Evolutionary conservation across 2,329 filamentous ascomycete genomes (phyloP).

Genomic region (Fusarium irregulare): DNA sequence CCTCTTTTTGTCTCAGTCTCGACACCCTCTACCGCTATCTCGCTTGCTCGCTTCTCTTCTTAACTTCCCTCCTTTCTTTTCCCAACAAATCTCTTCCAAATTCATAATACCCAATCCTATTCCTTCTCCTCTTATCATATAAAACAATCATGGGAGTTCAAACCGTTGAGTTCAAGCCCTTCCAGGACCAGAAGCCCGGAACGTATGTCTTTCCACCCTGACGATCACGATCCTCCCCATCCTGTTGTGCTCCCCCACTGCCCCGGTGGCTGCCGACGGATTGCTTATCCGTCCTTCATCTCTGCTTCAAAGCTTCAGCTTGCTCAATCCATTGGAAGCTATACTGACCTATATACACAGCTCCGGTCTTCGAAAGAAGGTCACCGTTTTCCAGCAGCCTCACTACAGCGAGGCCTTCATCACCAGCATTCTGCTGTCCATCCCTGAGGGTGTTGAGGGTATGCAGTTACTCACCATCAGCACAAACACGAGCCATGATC

Average conservation of each 20-base stretch:
- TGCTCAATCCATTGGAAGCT: neutral
- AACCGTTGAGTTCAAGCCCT: constrained; percentile 85
- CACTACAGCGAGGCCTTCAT: constrained; percentile 98
- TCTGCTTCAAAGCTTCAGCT: neutral
- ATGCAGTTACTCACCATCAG: constrained; percentile 35
- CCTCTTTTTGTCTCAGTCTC: constrained; percentile 38
- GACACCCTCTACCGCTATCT: constrained; percentile 19
- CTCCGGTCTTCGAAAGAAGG: constrained; percentile 98
- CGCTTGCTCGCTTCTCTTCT: constrained; percentile 23
- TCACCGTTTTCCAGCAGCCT: constrained; percentile 94
- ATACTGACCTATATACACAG: constrained; percentile 59
- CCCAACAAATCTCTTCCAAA: constrained; percentile 30
- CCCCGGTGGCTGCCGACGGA: constrained; percentile 7
- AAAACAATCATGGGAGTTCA: constrained; percentile 72
- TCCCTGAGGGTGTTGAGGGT: constrained; percentile 91
- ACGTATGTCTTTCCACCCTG: constrained; percentile 75
- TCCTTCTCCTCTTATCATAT: constrained; percentile 8
- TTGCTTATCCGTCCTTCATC: neutral
- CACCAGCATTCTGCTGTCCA: constrained; percentile 92
- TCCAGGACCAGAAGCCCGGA: constrained; percentile 97
- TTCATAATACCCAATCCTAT: constrained; percentile 1
- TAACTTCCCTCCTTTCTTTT: constrained; percentile 11
- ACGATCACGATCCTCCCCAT: constrained; percentile 8
- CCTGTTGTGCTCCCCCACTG: constrained; percentile 22
- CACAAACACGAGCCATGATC: constrained; percentile 29